A percentile compares a stretch with the other conserved stretches of the same genome.
These are phyloP conservation scores for Cercospora sp. DNA, from an alignment of 2,329 filamentous ascomycete genomes.

Conservation along the genomic window DNA sequence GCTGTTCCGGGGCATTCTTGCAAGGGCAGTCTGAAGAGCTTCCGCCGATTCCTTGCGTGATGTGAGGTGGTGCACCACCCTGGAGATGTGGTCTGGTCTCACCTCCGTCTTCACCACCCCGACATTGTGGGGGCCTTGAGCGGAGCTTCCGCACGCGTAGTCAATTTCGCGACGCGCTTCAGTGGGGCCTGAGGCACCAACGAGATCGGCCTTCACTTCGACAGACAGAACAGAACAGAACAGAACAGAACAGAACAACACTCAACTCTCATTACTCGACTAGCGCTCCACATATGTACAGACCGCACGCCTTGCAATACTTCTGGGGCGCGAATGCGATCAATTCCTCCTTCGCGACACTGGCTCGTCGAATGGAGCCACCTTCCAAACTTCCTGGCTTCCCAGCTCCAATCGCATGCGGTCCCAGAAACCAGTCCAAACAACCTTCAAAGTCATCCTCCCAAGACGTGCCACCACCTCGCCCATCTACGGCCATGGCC, in stretches of 20 bases:
- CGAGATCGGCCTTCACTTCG: neutral
- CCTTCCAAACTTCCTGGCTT: too few relatives aligned
- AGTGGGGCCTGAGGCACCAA: neutral
- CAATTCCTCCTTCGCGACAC: neutral
- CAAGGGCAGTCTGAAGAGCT: neutral
- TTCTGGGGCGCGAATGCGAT: neutral
- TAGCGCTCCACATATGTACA: neutral
- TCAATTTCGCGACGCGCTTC: neutral
- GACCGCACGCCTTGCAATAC: neutral
- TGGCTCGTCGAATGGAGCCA: neutral
- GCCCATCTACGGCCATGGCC: too few relatives aligned
- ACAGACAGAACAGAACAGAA: neutral
- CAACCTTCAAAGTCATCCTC: too few relatives aligned
- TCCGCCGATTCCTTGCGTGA: neutral
- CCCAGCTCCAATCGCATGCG: too few relatives aligned
- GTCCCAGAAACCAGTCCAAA: too few relatives aligned
- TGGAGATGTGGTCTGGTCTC: neutral
- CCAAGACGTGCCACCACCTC: too few relatives aligned
- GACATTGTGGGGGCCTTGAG: neutral
- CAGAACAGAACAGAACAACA: neutral
- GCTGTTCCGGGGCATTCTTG: neutral
- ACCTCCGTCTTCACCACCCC: neutral
- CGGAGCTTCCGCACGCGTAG: neutral
- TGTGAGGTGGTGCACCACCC: neutral
- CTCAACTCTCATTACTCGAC: neutral